Evolutionary conservation across 495 filamentous ascomycete species (phyloP).

Genomic region (Rostrohypoxylon terebratum): DNA sequence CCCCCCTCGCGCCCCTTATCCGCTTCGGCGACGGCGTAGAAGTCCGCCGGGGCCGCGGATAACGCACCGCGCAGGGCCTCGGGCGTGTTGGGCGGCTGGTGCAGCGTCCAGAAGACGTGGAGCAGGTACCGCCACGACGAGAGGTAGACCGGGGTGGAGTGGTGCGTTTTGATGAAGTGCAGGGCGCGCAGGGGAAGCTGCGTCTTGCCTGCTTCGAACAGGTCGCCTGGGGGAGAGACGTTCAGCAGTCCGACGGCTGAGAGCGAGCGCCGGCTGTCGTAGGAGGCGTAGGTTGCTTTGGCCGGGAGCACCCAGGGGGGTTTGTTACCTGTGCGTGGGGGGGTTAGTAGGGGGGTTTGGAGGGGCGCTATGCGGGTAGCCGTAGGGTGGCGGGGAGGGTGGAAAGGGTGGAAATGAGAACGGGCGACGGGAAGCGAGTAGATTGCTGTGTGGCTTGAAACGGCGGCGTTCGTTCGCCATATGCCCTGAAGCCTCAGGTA

Average conservation of each 20-base stretch:
- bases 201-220: conserved; percentile 54
- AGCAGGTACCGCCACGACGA: conserved; percentile 51
- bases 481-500: not conserved
- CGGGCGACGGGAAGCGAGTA: not conserved
- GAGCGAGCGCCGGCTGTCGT: conserved; percentile 67
- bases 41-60: conserved; percentile 33
- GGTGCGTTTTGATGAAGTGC: conserved; percentile 69
- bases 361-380: no score
- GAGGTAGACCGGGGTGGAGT: conserved; percentile 50
- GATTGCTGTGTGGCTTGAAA: not conserved
- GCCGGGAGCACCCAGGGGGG: conserved; percentile 77
- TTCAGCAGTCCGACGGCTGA: conserved; percentile 64
- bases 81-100: conserved; percentile 49
- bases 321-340: conserved; percentile 67
- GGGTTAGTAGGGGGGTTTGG: not conserved
- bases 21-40: conserved; percentile 35
- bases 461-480: not conserved
- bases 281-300: conserved; percentile 68
- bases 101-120: conserved; percentile 53
- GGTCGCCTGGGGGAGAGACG: conserved; percentile 53
- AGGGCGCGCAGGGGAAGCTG: conserved; percentile 71
- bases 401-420: not conserved
- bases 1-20: conserved; percentile 2
- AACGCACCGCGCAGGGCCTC: conserved; percentile 48
- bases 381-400: no score